Conservation (phyloP, 805 yeast species). For the Kazachstania africana region DNA sequence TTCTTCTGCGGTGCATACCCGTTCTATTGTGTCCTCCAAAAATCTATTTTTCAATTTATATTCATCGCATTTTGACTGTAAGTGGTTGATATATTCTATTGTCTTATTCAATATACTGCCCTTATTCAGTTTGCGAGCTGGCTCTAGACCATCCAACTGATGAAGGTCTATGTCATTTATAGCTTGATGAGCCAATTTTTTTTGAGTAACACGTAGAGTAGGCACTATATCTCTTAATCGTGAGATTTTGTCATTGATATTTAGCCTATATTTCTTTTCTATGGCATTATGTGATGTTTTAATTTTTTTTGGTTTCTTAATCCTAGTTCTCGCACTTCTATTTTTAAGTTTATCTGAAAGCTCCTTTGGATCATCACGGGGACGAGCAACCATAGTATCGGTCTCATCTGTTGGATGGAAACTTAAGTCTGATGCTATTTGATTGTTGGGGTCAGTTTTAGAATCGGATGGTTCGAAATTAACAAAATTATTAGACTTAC, state of each 20-base stretch:
- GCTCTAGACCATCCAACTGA: slow-evolving; percentile 59
- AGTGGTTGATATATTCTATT: slow-evolving; percentile 64
- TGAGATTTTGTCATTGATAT: slow-evolving; percentile 55
- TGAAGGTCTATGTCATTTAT: slow-evolving; percentile 46
- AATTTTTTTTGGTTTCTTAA: slow-evolving; percentile 28
- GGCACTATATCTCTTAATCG: slow-evolving; percentile 59
- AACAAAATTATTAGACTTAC: too few species aligned
- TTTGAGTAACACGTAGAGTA: slow-evolving; percentile 38
- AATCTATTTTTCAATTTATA: slow-evolving; percentile 38
- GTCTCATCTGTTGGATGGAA: too few species aligned
- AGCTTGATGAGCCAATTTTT: slow-evolving; percentile 35
- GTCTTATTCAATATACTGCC: slow-evolving; percentile 69
- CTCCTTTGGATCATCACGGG: too few species aligned
- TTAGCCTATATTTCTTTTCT: slow-evolving; percentile 61
- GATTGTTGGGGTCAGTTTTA: too few species aligned
- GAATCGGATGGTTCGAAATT: too few species aligned
- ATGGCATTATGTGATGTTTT: slow-evolving; percentile 59
- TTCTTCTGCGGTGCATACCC: too few species aligned
- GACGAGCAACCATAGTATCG: too few species aligned
- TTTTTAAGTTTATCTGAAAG: not conserved
- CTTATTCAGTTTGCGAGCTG: slow-evolving; percentile 66
- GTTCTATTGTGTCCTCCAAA: slow-evolving; percentile 23
- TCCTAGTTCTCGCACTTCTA: not conserved
- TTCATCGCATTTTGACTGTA: slow-evolving; percentile 47
- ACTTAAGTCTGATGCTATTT: too few species aligned